phyloP scores from a whole-genome alignment of 768 basidiomycete genomes.

The Boletus patriciae region DNA sequence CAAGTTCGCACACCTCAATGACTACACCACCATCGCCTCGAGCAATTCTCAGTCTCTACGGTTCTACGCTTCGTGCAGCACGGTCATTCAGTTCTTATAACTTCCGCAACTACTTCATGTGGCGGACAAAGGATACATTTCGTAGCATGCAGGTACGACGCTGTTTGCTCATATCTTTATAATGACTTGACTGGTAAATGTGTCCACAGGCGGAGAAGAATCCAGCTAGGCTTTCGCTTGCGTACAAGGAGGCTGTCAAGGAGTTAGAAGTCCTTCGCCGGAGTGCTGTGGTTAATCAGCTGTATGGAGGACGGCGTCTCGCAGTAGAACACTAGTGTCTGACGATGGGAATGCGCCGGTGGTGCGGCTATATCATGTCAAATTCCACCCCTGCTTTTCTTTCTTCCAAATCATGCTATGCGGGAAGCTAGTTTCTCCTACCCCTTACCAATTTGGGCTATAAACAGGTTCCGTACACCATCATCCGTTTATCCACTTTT shows the following conservation, averaged over 20 bases:
- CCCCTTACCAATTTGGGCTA: not conserved
- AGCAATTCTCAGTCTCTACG: conserved; percentile 75
- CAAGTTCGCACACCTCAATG: conserved; percentile 27
- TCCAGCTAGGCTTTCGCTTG: conserved; percentile 50
- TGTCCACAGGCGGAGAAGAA: conserved; percentile 54
- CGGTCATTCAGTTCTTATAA: conserved; percentile 89
- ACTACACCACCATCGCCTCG: conserved; percentile 55
- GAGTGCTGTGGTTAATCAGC: conserved; percentile 70
- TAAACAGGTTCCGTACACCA: not conserved
- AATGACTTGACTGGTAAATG: not conserved
- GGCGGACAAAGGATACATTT: conserved; percentile 50
- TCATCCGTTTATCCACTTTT: not conserved
- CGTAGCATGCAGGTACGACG: not conserved
- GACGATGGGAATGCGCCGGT: not conserved
- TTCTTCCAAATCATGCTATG: not conserved
- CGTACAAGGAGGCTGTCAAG: conserved; percentile 66
- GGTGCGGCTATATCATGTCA: not conserved
- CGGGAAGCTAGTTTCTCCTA: not conserved
- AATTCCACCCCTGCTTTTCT: not conserved
- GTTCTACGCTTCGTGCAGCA: conserved; percentile 71
- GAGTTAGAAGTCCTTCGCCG: conserved; percentile 65
- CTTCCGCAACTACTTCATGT: conserved; percentile 81
- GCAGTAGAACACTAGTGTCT: conserved; percentile 65
- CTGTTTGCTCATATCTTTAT: not conserved
- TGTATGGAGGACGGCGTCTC: conserved; percentile 75